Evolutionary conservation across 345 rosid genomes (phyloP), one percentile per base, ranked within the genome.

Genomic region (Pseudoturritis turrita): DNA sequence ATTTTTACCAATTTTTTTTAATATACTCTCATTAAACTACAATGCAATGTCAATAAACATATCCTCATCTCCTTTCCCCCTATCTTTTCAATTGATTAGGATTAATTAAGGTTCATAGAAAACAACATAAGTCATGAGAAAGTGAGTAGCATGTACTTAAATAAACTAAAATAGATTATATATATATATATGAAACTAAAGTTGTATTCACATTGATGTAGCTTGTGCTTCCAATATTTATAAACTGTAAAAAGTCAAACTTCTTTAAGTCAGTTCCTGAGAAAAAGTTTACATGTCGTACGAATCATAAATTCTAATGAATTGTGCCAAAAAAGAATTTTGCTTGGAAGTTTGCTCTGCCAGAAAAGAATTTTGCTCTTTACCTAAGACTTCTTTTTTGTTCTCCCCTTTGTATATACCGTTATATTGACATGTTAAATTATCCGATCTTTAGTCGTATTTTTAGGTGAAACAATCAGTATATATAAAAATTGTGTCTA

Each of bases 61-160:
- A 73, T 49, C 18, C 33, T 22, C 59, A 55, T 37, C 7, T 33
- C 31, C 22, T 63, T 50, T 40, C 44, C 31, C 31, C 22, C 61
- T 41, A 51, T 68, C 57, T 33, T 74, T 59, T 60, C 69, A 60
- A 52, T 60, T 50, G 73, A 23, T 51, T 51, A 40, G 62, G 60
- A 67, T 50, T 75, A 75, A 67, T 50, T 75, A 75, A 75, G 78
- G 69, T 61, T 60, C 69, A 52, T 28, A 67, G 50, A 74, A 74
- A 59, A 51, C 62, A 67, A 67, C 68, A 60, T 15, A 44, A 50
- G 73, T 59, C 47, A 26, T 57, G 47, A 59, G 31, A 74, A 67
- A 67, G 62, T 40, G 73, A 74, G 22, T 51, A 68, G 57, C 43
- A 43, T 74, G 60, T 60, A 43, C 69, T n/a, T 23, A 43, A 41